phyloP scores from a whole-genome alignment of 1,284 basidiomycete species.

The Tylopilus sp. region DNA sequence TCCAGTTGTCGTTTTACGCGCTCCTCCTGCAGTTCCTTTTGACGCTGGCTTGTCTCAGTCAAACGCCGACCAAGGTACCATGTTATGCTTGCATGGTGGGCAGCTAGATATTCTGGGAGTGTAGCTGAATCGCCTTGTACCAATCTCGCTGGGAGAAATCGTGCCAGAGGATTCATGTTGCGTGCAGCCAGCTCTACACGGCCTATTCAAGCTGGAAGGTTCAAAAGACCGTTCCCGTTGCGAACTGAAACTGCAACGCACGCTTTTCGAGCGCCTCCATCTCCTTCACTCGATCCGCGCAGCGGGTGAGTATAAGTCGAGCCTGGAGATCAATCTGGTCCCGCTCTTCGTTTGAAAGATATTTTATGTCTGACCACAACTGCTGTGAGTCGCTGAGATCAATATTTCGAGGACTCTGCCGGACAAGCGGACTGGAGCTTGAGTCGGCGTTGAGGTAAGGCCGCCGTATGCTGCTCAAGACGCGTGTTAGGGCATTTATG shows the following conservation, averaged over 20 bases:
- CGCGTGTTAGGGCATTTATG: constrained; percentile 63
- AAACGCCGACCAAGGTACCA: constrained; percentile 82
- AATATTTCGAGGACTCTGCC: constrained; percentile 49
- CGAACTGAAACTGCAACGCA: constrained; percentile 39
- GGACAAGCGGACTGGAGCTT: constrained; percentile 45
- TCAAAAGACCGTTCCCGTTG: constrained; percentile 6
- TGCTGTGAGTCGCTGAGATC: constrained; percentile 53
- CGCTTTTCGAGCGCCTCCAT: constrained; percentile 84
- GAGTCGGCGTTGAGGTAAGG: constrained; percentile 78
- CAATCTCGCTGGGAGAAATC: constrained; percentile 64
- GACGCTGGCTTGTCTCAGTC: constrained; percentile 70
- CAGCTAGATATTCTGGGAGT: constrained; percentile 69
- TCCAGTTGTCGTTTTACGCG: constrained; percentile 80
- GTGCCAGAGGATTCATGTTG: constrained; percentile 56
- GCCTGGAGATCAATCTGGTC: constrained; percentile 91
- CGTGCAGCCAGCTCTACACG: constrained; percentile 61
- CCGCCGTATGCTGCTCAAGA: constrained; percentile 67
- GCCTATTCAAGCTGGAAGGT: constrained; percentile 39
- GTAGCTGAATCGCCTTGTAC: constrained; percentile 54
- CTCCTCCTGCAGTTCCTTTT: constrained; percentile 87
- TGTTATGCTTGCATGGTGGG: constrained; percentile 80
- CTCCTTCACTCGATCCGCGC: constrained; percentile 79
- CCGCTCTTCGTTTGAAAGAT: constrained; percentile 79
- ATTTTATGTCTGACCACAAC: constrained; percentile 64
- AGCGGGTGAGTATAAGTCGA: constrained; percentile 74